A percentile compares a stretch with the other conserved stretches of the same genome.
These are phyloP conservation scores for Aureobasidium subglaciale DNA, from an alignment of 2,329 filamentous ascomycete species.

Conservation along the genomic window DNA sequence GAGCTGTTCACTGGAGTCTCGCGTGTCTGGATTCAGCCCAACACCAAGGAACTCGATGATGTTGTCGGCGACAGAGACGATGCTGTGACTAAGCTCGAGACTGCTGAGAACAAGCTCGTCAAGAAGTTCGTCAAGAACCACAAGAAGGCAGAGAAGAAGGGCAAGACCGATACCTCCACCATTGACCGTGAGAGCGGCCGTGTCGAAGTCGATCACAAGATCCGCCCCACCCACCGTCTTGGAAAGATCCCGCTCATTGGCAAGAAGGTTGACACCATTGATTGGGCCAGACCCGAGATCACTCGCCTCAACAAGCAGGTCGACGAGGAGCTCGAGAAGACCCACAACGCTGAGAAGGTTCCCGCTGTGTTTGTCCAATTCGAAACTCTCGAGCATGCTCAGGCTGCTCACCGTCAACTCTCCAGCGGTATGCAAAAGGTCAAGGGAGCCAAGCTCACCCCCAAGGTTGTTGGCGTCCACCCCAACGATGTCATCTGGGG, in stretches of 20 bases:
- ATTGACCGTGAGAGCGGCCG: conserved; percentile 19
- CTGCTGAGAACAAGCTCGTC: conserved; percentile 38
- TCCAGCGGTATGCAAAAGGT: conserved; percentile 3
- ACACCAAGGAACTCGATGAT: conserved; percentile 38
- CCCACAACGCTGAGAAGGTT: conserved; percentile 55
- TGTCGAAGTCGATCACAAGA: conserved; percentile 53
- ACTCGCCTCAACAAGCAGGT: conserved; percentile 66
- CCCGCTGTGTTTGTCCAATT: conserved; percentile 87
- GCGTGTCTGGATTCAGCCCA: conserved; percentile 41
- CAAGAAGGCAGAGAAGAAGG: conserved; percentile 17
- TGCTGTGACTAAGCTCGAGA: conserved; percentile 37
- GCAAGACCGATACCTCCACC: conserved; percentile 14
- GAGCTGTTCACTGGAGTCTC: conserved; percentile 57
- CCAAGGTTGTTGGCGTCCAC: conserved; percentile 34
- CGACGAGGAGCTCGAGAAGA: conserved; percentile 47
- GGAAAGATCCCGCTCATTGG: conserved; percentile 65
- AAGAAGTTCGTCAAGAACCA: conserved; percentile 27
- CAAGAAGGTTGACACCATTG: conserved; percentile 85
- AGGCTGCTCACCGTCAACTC: conserved; percentile 65
- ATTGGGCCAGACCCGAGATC: conserved; percentile 72
- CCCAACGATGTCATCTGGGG: conserved; percentile 43
- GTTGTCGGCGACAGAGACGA: conserved; percentile 39
- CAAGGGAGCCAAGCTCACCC: conserved; percentile 21
- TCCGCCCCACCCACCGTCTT: conserved; percentile 69
- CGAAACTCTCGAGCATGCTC: conserved; percentile 69